Base-by-base conservation (phyloP, 352 stramenopile genomes). In the Thalassiosira livingstoniorum region DNA sequence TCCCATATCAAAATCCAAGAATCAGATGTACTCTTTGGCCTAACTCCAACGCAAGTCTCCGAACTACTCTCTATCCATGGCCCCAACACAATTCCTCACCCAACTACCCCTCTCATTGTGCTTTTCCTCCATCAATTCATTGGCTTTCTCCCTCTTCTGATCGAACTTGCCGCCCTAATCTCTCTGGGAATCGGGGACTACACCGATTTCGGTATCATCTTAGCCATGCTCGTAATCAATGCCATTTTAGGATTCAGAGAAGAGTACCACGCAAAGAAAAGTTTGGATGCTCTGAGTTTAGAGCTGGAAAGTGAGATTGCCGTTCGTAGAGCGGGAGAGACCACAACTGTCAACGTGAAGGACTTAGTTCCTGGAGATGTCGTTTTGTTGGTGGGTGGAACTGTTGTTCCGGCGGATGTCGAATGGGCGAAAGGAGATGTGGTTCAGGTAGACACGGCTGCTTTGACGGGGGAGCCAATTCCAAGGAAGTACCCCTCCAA, bases 391-490 rank as follows among this genome's bases (percentile, higher is more conserved):
- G 84, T 89, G 4, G 86, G 86, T 35, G 90, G 90, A 37, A 95
- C 70, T 21, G 37, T 72, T 27, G 54, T 45, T 60, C 21, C 10
- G 13, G 89, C 89, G 23, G 89, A 92, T 77, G 69, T 86, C 1
- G 63, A 91, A 32, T 93, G 85, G 86, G 45, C 91, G 10, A 86
- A 80, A 47, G 85, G 88, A 55, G 83, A 88, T 76, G 61, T 71
- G n/a, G 68, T 78, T 55, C 37, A 87, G 53, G 57, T 99, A 62
- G 96, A 99, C 88, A 96, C 97, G 78, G 94, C 96, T 23, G 89
- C 94, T 53, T 90, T 99, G 32, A 98, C 96, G 2, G 97, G 97
- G 62, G 96, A 98, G 83, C 97, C 95, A 15, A 94, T 99, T 58
- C 96, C 96, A 34, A 96, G 95, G 15, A 90, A 88, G 53, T 90